Percentiles rank a stretch among this genome's conserved stretches.
phyloP scores from a whole-genome alignment of 2,329 filamentous ascomycete species.

The Scedosporium apiospermum region DNA sequence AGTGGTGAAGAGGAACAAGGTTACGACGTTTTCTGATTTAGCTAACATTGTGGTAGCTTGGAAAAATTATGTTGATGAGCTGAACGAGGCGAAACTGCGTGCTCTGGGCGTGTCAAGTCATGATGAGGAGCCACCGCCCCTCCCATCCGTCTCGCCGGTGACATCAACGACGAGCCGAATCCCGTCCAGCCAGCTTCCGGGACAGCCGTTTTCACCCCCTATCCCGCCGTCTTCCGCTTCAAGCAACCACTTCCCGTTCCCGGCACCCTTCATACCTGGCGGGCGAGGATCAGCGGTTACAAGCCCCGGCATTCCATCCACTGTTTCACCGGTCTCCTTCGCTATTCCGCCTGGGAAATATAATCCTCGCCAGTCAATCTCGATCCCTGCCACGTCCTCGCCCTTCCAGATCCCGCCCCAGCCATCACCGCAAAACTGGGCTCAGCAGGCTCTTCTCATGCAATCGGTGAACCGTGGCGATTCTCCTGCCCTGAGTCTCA shows the following conservation, averaged over 20 bases:
- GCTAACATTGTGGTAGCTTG: constrained; percentile 30
- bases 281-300: constrained; percentile 50
- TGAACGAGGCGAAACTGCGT: constrained; percentile 85
- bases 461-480: constrained; percentile 45
- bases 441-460: constrained; percentile 45
- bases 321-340: constrained; percentile 66
- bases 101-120: constrained; percentile 80
- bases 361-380: constrained; percentile 65
- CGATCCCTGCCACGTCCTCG: constrained; percentile 52
- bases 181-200: constrained; percentile 64
- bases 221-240: constrained; percentile 69
- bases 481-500: constrained; percentile 54
- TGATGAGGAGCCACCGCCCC: constrained; percentile 57
- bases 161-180: constrained; percentile 54
- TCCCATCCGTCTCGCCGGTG: constrained; percentile 57
- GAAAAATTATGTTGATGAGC: constrained; percentile 69
- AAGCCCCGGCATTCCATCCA: constrained; percentile 53
- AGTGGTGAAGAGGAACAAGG: constrained; percentile 14
- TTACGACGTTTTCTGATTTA: neutral
- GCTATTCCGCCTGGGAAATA: constrained; percentile 46
- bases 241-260: constrained; percentile 58
- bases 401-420: constrained; percentile 59
- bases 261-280: constrained; percentile 34
- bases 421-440: constrained; percentile 50
- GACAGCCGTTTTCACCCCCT: constrained; percentile 74